A percentile compares a stretch with the other conserved stretches of the same genome.
Evolutionary conservation across 2,329 filamentous ascomycete genomes (phyloP).

Genomic region (Beauveria brongniartii): DNA sequence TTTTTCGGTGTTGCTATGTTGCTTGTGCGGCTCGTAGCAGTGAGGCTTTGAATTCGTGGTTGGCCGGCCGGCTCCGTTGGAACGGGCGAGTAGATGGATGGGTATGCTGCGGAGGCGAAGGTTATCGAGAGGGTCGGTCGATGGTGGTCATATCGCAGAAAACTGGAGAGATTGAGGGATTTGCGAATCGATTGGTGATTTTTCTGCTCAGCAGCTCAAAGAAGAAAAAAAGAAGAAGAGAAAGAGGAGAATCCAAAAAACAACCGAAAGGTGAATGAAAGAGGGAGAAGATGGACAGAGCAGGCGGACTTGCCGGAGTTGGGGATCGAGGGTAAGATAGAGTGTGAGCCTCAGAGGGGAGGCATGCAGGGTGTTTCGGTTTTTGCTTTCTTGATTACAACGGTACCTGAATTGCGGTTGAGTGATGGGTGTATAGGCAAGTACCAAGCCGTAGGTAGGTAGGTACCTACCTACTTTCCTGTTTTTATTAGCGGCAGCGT

Average conservation of each 20-base stretch:
- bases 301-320: background rate
- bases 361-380: background rate
- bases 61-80: background rate
- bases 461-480: too few relatives aligned
- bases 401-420: background rate
- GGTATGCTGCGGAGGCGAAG: background rate
- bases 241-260: background rate
- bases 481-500: background rate
- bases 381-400: background rate
- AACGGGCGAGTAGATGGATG: background rate
- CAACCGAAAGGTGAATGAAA: background rate
- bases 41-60: background rate
- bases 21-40: background rate
- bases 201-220: background rate
- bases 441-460: too few relatives aligned
- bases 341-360: background rate
- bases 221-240: background rate
- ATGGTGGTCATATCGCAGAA: background rate
- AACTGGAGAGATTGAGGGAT: background rate
- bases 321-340: background rate
- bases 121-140: background rate
- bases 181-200: background rate
- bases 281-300: background rate
- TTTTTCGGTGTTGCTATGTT: too few relatives aligned
- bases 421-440: background rate